Conservation (phyloP, 495 filamentous ascomycete species). For the Lepidopterella palustris region DNA sequence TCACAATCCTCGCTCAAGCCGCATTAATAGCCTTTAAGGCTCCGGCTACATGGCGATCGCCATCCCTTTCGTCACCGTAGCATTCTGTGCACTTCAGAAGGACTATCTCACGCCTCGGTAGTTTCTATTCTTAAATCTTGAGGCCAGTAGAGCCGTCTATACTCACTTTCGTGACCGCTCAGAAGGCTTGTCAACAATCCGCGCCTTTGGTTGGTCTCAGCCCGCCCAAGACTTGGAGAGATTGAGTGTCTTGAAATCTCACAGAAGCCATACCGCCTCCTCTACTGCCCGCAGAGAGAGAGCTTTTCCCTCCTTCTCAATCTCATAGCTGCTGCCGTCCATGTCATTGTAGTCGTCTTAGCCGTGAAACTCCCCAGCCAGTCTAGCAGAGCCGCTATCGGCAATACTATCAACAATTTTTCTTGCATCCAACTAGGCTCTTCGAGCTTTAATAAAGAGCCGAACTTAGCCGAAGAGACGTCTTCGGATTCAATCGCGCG, state of each 20-base stretch:
- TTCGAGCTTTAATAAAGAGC: slow-evolving; percentile 5
- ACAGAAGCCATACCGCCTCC: slow-evolving; percentile 53
- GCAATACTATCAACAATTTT: slow-evolving; percentile 10
- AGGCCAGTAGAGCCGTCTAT: slow-evolving; percentile 31
- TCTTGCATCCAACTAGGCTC: neutral
- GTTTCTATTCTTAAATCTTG: slow-evolving; percentile 31
- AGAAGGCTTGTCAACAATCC: slow-evolving; percentile 42
- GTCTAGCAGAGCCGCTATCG: slow-evolving; percentile 1
- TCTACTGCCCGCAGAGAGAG: slow-evolving; percentile 44
- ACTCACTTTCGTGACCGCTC: slow-evolving; percentile 40
- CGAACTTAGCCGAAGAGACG: slow-evolving; percentile 22
- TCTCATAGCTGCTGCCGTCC: slow-evolving; percentile 36
- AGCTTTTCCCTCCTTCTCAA: slow-evolving; percentile 40
- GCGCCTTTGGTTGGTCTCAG: slow-evolving; percentile 52
- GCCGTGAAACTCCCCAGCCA: neutral
- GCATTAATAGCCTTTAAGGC: slow-evolving; percentile 44
- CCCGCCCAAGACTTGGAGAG: slow-evolving; percentile 36
- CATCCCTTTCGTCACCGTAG: slow-evolving; percentile 42
- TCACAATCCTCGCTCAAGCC: slow-evolving; percentile 20
- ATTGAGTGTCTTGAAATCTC: slow-evolving; percentile 49
- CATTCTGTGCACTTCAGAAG: slow-evolving; percentile 24
- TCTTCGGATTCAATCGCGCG: slow-evolving; percentile 12
- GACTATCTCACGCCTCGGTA: slow-evolving; percentile 35
- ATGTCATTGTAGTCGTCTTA: slow-evolving; percentile 5
- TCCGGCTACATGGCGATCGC: slow-evolving; percentile 47